Evolutionary conservation across 768 basidiomycete genomes (phyloP).

Genomic region (Termitomyces titanicus): DNA sequence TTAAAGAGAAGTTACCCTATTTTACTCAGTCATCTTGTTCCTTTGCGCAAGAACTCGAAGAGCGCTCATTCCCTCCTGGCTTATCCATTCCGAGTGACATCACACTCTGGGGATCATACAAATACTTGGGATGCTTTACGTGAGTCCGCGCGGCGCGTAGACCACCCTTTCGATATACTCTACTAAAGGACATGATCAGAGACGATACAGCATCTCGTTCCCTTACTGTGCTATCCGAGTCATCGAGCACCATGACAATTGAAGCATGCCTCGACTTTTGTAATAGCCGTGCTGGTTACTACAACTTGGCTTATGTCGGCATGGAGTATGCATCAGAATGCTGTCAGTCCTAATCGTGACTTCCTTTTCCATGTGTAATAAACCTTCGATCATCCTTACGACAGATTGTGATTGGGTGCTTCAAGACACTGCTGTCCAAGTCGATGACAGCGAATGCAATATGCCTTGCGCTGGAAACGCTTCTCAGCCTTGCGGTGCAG

Average conservation of each 20-base stretch:
- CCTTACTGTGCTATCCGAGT: slow-evolving; percentile 4
- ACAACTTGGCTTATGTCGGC: slow-evolving; percentile 10
- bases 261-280: slow-evolving; percentile 7
- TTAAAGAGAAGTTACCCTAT: too few relatives aligned
- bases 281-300: slow-evolving; percentile 7
- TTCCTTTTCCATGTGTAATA: neutral
- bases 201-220: slow-evolving; percentile 3
- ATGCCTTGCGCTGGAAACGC: slow-evolving; percentile 9
- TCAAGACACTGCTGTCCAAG: slow-evolving; percentile 9
- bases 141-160: neutral
- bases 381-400: neutral
- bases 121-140: slow-evolving; percentile 13
- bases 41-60: neutral
- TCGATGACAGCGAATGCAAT: slow-evolving; percentile 11
- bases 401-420: slow-evolving; percentile 12
- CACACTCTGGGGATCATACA: slow-evolving; percentile 9
- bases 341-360: neutral
- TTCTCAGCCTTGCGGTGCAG: slow-evolving; percentile 10
- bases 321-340: slow-evolving; percentile 5
- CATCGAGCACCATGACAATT: slow-evolving; percentile 1
- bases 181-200: neutral
- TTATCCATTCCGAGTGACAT: slow-evolving; percentile 13
- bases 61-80: slow-evolving; percentile 9
- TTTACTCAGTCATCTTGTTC: neutral
- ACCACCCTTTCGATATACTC: neutral